These are phyloP conservation scores for Penicillium sclerotigenum DNA, from an alignment of 2,329 filamentous ascomycete genomes.

Conservation along the genomic window DNA sequence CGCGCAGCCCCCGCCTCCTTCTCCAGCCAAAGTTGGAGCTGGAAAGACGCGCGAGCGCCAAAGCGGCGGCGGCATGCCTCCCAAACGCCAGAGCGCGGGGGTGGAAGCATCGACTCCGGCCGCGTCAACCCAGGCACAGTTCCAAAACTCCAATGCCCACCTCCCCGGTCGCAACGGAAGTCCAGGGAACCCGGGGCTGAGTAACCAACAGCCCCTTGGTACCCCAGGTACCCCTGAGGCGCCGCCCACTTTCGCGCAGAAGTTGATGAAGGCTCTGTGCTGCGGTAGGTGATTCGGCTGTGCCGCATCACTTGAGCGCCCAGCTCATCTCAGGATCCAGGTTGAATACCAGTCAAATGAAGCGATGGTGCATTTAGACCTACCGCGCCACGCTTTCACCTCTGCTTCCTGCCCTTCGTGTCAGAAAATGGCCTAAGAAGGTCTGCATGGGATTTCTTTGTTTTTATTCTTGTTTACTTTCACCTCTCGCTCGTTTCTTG, in stretches of 20 bases:
- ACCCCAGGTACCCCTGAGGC: constrained; percentile 61
- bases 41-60: constrained; percentile 69
- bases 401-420: constrained; percentile 17
- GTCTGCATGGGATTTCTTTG: constrained; percentile 21
- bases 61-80: constrained; percentile 72
- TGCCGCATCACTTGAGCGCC: constrained; percentile 18
- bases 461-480: constrained; percentile 16
- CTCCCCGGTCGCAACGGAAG: constrained; percentile 62
- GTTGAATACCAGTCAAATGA: constrained; percentile 31
- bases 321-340: constrained; percentile 30
- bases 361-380: constrained; percentile 16
- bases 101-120: constrained; percentile 76
- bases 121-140: constrained; percentile 90
- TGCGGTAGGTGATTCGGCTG: constrained; percentile 60
- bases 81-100: constrained; percentile 68
- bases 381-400: constrained; percentile 10
- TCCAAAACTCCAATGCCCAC: constrained; percentile 92
- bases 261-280: constrained; percentile 88
- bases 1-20: constrained; percentile 83
- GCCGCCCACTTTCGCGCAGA: constrained; percentile 80
- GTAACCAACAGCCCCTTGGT: constrained; percentile 54
- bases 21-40: constrained; percentile 73
- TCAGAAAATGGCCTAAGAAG: constrained; percentile 13
- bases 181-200: constrained; percentile 57
- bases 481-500: constrained; percentile 8